Evolutionary conservation across 495 filamentous ascomycete species (phyloP).

Genomic region (Penicillium mononematosum): DNA sequence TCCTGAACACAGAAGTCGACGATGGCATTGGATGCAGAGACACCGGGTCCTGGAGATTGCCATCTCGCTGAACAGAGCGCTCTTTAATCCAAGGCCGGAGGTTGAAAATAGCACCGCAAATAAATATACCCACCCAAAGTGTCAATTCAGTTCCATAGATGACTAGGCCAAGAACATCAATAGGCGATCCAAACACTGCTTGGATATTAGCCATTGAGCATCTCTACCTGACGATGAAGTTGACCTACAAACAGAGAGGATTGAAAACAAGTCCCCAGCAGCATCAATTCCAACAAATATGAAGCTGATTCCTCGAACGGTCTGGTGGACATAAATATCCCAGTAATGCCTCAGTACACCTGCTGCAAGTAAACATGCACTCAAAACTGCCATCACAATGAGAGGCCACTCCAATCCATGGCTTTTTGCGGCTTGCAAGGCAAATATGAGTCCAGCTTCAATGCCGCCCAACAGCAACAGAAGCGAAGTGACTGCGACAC

Average conservation of each 20-base stretch:
- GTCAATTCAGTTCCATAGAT: conserved; percentile 61
- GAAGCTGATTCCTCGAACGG: conserved; percentile 64
- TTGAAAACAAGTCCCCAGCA: conserved; percentile 60
- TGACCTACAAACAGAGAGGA: conserved; percentile 51
- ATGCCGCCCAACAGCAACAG: conserved; percentile 50
- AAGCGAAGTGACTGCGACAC: conserved; percentile 33
- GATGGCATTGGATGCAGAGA: conserved; percentile 52
- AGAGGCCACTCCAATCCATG: conserved; percentile 49
- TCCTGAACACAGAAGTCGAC: conserved; percentile 57
- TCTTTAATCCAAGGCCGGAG: conserved; percentile 51
- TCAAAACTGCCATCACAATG: conserved; percentile 60
- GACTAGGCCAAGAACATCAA: conserved; percentile 57
- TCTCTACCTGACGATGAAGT: not conserved
- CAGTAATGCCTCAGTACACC: conserved; percentile 57
- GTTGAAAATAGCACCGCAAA: conserved; percentile 58
- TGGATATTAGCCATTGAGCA: conserved; percentile 9
- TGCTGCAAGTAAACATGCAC: conserved; percentile 54
- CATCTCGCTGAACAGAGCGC: conserved; percentile 16
- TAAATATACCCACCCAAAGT: conserved; percentile 63
- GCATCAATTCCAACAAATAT: conserved; percentile 65
- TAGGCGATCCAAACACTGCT: conserved; percentile 51
- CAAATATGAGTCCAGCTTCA: conserved; percentile 52
- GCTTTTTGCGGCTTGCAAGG: conserved; percentile 41
- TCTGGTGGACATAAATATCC: conserved; percentile 58
- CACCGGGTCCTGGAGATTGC: conserved; percentile 24